Evolutionary conservation across 495 filamentous ascomycete genomes (phyloP).

Genomic region (Chaetomium cochliodes): DNA sequence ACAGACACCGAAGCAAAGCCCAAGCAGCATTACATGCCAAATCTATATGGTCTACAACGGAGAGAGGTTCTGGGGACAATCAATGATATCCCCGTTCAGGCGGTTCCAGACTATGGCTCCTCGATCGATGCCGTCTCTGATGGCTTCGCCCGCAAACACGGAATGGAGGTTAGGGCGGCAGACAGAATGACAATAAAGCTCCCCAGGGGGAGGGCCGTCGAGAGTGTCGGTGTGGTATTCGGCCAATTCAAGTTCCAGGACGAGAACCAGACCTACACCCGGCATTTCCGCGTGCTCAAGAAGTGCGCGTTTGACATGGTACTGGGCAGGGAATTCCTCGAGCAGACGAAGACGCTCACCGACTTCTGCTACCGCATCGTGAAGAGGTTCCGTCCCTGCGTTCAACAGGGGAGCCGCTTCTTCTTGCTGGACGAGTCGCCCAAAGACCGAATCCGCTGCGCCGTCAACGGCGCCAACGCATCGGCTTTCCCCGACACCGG

Average conservation of each 20-base stretch:
- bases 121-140: conserved; percentile 1
- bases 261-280: conserved; percentile 1
- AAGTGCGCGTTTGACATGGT: conserved; percentile 1
- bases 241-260: conserved; percentile 1
- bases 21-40: background rate
- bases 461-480: background rate
- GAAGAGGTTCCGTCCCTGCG: background rate
- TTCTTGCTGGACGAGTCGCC: conserved; percentile 1
- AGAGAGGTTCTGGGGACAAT: conserved; percentile 3
- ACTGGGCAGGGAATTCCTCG: conserved; percentile 3
- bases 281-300: background rate
- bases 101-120: conserved; percentile 1
- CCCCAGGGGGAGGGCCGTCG: background rate
- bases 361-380: conserved; percentile 4
- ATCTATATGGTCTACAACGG: background rate
- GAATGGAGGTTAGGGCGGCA: background rate
- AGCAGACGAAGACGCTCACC: background rate
- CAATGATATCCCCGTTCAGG: background rate
- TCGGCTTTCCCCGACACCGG: background rate
- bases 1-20: background rate
- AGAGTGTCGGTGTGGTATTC: background rate
- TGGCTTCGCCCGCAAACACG: background rate
- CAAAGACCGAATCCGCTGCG: background rate
- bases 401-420: background rate
- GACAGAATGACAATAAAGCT: background rate